Conservation (phyloP, 306 rosid species). For the Fragaria iinumae region DNA sequence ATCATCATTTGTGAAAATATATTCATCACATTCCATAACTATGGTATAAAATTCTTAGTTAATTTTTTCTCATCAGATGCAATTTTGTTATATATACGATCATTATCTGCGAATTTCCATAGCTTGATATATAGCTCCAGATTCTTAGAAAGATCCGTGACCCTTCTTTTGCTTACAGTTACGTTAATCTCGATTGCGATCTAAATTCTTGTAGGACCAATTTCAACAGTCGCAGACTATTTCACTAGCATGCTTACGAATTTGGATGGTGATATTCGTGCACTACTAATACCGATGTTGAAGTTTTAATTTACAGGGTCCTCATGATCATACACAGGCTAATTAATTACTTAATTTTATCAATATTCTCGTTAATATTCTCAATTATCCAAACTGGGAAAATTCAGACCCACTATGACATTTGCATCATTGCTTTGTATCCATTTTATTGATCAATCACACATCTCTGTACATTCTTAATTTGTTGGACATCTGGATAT, state of each 20-base stretch:
- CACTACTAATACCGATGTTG: slow-evolving; percentile 19
- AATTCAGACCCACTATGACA: neutral
- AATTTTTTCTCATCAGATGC: neutral
- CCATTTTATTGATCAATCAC: neutral
- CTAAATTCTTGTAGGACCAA: slow-evolving; percentile 11
- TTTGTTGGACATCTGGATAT: neutral
- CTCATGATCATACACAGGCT: neutral
- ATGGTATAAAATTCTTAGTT: slow-evolving; percentile 13
- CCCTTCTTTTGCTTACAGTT: slow-evolving; percentile 15
- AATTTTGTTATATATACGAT: neutral
- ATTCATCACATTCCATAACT: neutral
- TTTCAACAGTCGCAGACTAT: slow-evolving; percentile 6
- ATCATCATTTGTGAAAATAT: neutral
- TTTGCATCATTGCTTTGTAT: neutral
- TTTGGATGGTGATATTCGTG: slow-evolving; percentile 12
- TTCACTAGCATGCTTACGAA: neutral
- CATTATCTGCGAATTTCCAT: neutral
- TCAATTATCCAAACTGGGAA: neutral
- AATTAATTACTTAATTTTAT: neutral
- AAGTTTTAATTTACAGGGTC: neutral
- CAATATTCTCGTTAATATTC: neutral
- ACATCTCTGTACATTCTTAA: neutral
- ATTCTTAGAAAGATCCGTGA: slow-evolving; percentile 68
- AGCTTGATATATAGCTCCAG: slow-evolving; percentile 18
- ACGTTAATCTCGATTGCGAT: neutral